These are phyloP conservation scores for Apiospora pterosperma DNA, from an alignment of 2,329 filamentous ascomycete genomes.

Conservation along the genomic window DNA sequence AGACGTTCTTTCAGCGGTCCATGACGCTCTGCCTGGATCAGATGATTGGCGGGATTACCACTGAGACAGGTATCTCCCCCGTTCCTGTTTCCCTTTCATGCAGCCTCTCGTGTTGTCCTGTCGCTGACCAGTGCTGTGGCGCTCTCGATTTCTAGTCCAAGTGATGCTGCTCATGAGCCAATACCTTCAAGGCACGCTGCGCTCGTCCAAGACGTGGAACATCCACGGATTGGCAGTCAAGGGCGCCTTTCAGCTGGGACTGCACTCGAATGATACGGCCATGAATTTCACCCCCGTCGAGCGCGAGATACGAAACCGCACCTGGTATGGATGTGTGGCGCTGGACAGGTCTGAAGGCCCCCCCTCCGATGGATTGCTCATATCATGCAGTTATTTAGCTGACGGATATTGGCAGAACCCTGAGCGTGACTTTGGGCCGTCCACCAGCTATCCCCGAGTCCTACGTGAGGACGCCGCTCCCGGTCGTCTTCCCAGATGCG, in stretches of 20 bases:
- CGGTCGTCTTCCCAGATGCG: conserved; percentile 13
- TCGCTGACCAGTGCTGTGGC: not conserved
- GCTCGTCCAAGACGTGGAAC: conserved; percentile 51
- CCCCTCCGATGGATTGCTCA: not conserved
- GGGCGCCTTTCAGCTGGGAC: conserved; percentile 46
- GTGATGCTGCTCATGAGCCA: conserved; percentile 45
- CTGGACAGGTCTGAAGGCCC: conserved; percentile 35
- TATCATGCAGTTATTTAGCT: not conserved
- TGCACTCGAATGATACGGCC: conserved; percentile 41
- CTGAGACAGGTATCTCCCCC: conserved; percentile 36
- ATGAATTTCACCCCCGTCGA: conserved; percentile 35
- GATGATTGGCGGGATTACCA: conserved; percentile 35
- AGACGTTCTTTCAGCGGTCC: conserved; percentile 43
- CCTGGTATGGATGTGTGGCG: conserved; percentile 47
- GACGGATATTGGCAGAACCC: conserved; percentile 25
- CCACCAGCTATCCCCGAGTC: conserved; percentile 42
- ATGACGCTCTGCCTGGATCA: conserved; percentile 39
- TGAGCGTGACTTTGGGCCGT: conserved; percentile 50
- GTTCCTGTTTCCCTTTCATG: not conserved
- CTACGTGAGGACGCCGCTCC: conserved; percentile 37
- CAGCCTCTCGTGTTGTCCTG: not conserved
- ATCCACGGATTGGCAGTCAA: conserved; percentile 50
- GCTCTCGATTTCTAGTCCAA: conserved; percentile 34
- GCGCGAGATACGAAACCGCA: conserved; percentile 43
- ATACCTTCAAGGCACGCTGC: conserved; percentile 52